These are phyloP conservation scores for Beta corolliflora DNA, from an alignment of 179 eudicot genomes.

Conservation along the genomic window DNA sequence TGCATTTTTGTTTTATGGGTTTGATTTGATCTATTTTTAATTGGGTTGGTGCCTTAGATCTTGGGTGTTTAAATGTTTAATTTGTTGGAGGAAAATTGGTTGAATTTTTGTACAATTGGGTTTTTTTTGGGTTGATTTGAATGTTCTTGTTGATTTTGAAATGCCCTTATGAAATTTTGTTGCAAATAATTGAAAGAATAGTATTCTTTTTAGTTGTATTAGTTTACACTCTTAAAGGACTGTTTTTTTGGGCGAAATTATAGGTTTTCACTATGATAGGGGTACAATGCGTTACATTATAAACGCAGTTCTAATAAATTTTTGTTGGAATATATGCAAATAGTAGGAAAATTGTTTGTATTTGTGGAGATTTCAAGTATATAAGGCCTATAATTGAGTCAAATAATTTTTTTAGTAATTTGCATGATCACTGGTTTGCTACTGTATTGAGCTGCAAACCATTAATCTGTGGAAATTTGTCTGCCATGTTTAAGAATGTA, in stretches of 20 bases:
- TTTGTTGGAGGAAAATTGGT: neutral
- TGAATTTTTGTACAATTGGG: too few species aligned
- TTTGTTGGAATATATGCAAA: neutral
- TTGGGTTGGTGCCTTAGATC: constrained; percentile 23
- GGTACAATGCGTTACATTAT: neutral
- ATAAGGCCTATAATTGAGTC: neutral
- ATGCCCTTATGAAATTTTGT: neutral
- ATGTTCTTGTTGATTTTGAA: neutral
- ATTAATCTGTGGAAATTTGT: neutral
- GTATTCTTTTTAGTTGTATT: neutral
- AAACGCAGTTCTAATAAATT: neutral
- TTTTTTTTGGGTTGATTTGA: too few species aligned
- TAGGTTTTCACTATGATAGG: neutral
- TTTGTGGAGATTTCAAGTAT: neutral
- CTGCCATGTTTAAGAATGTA: neutral
- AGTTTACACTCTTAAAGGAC: neutral
- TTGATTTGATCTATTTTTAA: neutral
- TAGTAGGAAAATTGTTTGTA: neutral
- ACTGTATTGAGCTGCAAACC: neutral
- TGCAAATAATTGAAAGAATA: neutral
- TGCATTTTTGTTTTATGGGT: neutral
- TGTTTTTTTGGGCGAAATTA: neutral
- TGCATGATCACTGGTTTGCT: neutral
- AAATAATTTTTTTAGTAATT: neutral
- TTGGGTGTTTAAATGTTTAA: neutral